These are phyloP conservation scores for Cornus florida DNA, from an alignment of 148 eudicot genomes.

Conservation along the genomic window DNA sequence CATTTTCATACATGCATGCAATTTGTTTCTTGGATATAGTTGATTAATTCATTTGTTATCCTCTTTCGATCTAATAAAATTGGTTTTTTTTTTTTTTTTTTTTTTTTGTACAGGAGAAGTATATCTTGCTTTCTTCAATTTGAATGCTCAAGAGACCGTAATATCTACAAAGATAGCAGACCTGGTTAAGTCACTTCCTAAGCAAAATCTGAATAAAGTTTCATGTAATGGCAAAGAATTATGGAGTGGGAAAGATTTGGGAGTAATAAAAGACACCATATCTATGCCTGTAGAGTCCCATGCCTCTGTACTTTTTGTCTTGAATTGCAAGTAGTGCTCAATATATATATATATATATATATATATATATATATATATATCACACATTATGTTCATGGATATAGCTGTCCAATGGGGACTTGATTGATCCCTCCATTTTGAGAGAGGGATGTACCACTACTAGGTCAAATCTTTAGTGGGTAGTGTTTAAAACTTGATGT, in stretches of 20 bases:
- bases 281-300: constrained; percentile 57
- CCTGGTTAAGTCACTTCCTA: constrained; percentile 48
- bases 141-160: constrained; percentile 37
- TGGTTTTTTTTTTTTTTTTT: background rate
- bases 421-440: too few species aligned
- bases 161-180: constrained; percentile 54
- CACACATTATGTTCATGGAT: too few species aligned
- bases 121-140: constrained; percentile 79
- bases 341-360: too few species aligned
- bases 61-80: background rate
- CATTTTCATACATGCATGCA: background rate
- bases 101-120: constrained; percentile 58
- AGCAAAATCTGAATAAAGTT: constrained; percentile 16
- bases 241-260: constrained; percentile 59
- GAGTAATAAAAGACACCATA: constrained; percentile 33
- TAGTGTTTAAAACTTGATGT: too few species aligned
- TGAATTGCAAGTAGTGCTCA: constrained; percentile 14
- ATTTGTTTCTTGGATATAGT: background rate
- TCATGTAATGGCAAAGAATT: constrained; percentile 59
- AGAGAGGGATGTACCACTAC: too few species aligned
- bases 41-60: background rate
- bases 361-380: too few species aligned
- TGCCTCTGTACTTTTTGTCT: constrained; percentile 60
- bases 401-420: too few species aligned
- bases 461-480: too few species aligned